Base-by-base conservation (phyloP, 225 moss, liverwort and hornwort species). In the Climacium dendroides region DNA sequence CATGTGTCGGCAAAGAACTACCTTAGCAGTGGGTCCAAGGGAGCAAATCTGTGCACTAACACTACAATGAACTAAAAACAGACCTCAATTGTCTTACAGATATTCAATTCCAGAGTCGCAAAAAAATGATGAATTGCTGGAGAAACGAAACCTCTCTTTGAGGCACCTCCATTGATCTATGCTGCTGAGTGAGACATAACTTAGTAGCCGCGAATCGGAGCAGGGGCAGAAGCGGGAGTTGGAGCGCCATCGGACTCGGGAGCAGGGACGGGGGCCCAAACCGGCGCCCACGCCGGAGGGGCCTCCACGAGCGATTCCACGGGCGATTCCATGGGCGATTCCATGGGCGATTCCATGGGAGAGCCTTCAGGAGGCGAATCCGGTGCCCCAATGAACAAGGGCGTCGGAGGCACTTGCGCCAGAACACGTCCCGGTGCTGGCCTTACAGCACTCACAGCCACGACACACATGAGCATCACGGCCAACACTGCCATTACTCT, bases 381-480 rank as follows among this genome's bases (percentile, higher is more conserved):
- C 39, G 91, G 86, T 29, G 71, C 50, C 61, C 67, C 74, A 1
- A 34, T 20, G 54, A 5, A 59, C 18, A 5, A 37, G 15, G 88
- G 72, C 73, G 86, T 11, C n/a, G 83, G 83, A 41, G 90, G 75
- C 3, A 67, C 75, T 3, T 69, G 39, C 17, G 76, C 84, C 7
- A 45, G 62, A 11, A 25, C 75, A 55, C 60, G 87, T 55, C 70
- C 81, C 41, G 89, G 87, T 4, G 52, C 50, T 8, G 70, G 43
- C 78, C 91, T 85, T 39, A 82, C 87, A 69, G 87, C 91, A 65
- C 81, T 91, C 65, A 60, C 87, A 11, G 78, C n/a, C 59, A 85
- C 43, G 29, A 39, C 78, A 25, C 78, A 91, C 72, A 91, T 7
- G 50, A 91, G 84, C 85, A 89, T 65, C 72, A 85, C 78, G 37